Base-by-base conservation (phyloP, 306 rosid species). In the Citrullus mucosospermus region DNA sequence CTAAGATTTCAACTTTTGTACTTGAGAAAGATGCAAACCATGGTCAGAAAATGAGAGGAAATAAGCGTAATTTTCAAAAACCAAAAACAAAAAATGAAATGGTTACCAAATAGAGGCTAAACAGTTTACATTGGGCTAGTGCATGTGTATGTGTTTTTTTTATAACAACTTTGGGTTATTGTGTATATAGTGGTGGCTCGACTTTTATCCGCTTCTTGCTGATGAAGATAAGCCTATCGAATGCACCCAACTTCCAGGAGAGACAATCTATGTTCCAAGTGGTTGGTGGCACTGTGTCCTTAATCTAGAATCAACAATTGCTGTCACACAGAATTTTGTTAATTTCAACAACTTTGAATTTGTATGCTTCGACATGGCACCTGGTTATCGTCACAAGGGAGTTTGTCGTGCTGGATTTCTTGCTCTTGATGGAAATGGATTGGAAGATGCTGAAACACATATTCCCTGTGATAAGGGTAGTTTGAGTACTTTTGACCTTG, bases 271-370 rank as follows among this genome's bases (percentile, higher is more conserved):
- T 28, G 97, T 95, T 84, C 99, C 97, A 3, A 95, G 97, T 85
- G 99, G 97, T 85, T 95, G 99, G 99, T 95, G 97, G 97, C 99
- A 95, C 84, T 91, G 97, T 88, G 96, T 95, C 83, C 81, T 95
- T 80, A 95, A 95, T 84, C 85, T 95, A 86, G 99, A 95, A 82
- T 84, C 97, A 76, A 91, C 97, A 77, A 85, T 95, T 74, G 99
- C 99, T 72, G 91, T 95, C 81, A 95, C 99, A 15, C 99, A 95
- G 82, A 95, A 95, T 82, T 95, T 87, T 85, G 99, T 82, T 75
- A 95, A 92, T 88, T 79, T 90, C 75, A 87, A 84, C 84, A 95
- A 95, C 86, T 95, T 95, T 1, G 97, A 95, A 84, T 95, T 87
- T 88, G 96, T 90, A 56, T 95, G 99, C 80, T 91, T 95, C 90